Evolutionary conservation across 2,329 filamentous ascomycete species (phyloP).

Genomic region (Aspergillus sergii): DNA sequence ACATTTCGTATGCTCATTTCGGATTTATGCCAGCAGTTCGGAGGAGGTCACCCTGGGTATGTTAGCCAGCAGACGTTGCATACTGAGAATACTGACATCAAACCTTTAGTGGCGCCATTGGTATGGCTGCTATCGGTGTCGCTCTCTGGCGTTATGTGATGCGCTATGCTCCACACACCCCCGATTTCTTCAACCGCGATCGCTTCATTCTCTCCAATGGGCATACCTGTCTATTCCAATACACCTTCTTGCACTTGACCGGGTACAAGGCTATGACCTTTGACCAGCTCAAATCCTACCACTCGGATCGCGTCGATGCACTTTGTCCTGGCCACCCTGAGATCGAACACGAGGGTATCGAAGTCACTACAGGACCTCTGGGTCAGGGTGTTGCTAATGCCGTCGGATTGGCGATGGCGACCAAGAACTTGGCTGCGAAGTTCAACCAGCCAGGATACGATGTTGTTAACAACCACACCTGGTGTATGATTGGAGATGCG

Average conservation of each 20-base stretch:
- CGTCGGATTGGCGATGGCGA: conserved; percentile 61
- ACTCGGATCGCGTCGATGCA: conserved; percentile 31
- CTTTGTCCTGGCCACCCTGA: conserved; percentile 50
- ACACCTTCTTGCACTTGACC: conserved; percentile 34
- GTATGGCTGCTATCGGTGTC: conserved; percentile 50
- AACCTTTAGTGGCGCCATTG: conserved; percentile 45
- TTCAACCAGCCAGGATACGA: conserved; percentile 56
- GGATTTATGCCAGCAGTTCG: conserved; percentile 71
- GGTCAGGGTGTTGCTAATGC: conserved; percentile 65
- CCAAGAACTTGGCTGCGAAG: conserved; percentile 57
- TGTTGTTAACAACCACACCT: conserved; percentile 56
- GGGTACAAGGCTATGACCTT: conserved; percentile 37
- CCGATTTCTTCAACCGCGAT: conserved; percentile 48
- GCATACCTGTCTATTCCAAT: conserved; percentile 37
- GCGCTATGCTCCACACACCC: conserved; percentile 43
- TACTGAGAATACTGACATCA: neutral
- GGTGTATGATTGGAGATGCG: conserved; percentile 62
- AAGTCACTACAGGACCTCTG: conserved; percentile 62
- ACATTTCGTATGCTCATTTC: conserved; percentile 66
- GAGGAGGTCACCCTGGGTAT: conserved; percentile 69
- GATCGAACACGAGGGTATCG: conserved; percentile 60
- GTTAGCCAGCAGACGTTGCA: neutral
- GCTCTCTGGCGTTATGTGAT: conserved; percentile 49
- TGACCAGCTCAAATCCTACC: conserved; percentile 39
- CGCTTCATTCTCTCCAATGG: conserved; percentile 50